Base-by-base conservation (phyloP, 208 protist species). In the Leishmania arabica region DNA sequence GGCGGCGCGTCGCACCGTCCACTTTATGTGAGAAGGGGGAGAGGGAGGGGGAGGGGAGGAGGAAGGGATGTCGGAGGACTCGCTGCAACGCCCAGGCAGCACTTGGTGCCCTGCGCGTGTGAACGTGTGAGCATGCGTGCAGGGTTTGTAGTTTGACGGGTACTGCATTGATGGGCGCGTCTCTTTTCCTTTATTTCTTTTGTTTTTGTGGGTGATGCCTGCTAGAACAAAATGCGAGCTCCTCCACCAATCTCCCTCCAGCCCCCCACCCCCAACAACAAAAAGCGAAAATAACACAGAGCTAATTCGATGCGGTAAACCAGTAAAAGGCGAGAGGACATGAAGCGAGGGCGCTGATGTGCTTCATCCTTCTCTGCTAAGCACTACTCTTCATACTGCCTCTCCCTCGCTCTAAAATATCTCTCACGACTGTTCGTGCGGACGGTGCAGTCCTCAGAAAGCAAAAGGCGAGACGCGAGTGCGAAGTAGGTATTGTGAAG, bases 1-100 rank as follows among this genome's bases (percentile, higher is more conserved):
- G 80, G 77, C 77, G 5, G 91, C 84, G 24, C 85, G 87, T 11
- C 86, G 87, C 27, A 96, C 91, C 0, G 87, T 93, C 21, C 90
- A 96, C 51, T 94, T 94, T 70, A 85, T 92, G 76, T 96, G 81
- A 34, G 37, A 24, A 27, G 6, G 13, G 37, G 17, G 37, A 21
- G 34, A 9, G 0, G 0, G 17, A 37, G 49, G 49, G 27, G 37
- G 34, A 37, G 4, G 34, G 3, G 34, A 24, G n/a, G 17, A 19
- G 4, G 24, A 40, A 11, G n/a, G 17, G 15, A 27, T 49, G 34
- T 49, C 37, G 15, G 31, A 3, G n/a, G 13, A 60, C 40, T 27
- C 34, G 8, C 47, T 6, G 70, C 24, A 37, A 11, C 21, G 21
- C 45, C 47, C 11, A 34, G 9, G 37, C 47, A 9, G 27, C n/a